phyloP scores from a whole-genome alignment of 2,329 filamentous ascomycete species.

The Colletotrichum tropicale region DNA sequence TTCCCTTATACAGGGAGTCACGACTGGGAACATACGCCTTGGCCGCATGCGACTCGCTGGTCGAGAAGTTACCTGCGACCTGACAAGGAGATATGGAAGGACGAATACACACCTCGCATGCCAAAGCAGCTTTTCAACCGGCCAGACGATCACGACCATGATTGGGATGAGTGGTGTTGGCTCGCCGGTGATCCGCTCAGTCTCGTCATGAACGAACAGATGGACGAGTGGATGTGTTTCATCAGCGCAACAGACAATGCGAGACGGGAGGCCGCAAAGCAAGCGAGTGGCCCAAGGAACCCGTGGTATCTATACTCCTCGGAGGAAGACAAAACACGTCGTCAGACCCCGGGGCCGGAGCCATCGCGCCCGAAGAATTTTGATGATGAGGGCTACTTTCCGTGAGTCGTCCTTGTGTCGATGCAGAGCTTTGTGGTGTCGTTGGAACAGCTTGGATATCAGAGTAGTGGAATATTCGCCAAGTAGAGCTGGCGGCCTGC shows the following conservation, averaged over 20 bases:
- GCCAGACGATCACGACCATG: neutral
- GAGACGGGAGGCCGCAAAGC: neutral
- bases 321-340: neutral
- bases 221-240: neutral
- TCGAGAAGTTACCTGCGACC: neutral
- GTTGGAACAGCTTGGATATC: neutral
- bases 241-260: neutral
- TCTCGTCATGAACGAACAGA: neutral
- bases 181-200: neutral
- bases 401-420: neutral
- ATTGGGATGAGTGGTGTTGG: neutral
- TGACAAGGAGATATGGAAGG: neutral
- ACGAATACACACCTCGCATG: neutral
- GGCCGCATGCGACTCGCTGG: neutral
- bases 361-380: neutral
- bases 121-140: neutral
- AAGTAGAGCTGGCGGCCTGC: neutral
- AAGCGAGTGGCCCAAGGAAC: neutral
- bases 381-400: neutral
- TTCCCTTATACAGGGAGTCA: too few relatives aligned
- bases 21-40: neutral
- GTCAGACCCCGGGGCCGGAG: neutral
- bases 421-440: neutral
- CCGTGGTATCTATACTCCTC: neutral
- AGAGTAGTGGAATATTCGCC: neutral